These are phyloP conservation scores for Aurantiochytrium sp. DNA, from an alignment of 108 stramenopile species.

Conservation along the genomic window DNA sequence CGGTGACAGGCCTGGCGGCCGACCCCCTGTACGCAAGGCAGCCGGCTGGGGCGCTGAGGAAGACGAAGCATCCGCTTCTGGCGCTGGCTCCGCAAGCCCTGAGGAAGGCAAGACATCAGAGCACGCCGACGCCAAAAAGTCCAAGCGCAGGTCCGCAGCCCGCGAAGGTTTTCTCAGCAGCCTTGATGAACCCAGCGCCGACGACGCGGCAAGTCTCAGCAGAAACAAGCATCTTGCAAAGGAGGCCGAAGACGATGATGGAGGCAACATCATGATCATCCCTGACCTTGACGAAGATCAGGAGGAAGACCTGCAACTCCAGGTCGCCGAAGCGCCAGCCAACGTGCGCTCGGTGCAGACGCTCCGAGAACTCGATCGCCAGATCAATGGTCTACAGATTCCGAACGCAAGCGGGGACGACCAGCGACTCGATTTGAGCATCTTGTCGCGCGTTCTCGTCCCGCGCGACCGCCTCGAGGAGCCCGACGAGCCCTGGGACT, in stretches of 20 bases:
- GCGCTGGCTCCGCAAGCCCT: no score
- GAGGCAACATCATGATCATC: not conserved
- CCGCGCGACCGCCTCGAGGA: not conserved
- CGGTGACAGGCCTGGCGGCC: not conserved
- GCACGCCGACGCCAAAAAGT: not conserved
- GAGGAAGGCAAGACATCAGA: no score
- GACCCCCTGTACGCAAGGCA: not conserved
- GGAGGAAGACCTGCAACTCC: not conserved
- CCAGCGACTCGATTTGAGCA: slow-evolving; percentile 1
- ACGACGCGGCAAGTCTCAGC: not conserved
- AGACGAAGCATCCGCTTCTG: no score
- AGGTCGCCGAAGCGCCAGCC: not conserved
- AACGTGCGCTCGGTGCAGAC: slow-evolving; percentile 1
- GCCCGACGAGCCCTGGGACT: slow-evolving; percentile 15
- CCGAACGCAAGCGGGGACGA: not conserved
- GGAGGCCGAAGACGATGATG: not conserved
- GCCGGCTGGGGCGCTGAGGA: slow-evolving; percentile 24
- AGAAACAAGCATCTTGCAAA: not conserved
- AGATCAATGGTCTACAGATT: slow-evolving; percentile 17
- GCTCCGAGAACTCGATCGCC: not conserved
- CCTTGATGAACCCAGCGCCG: not conserved
- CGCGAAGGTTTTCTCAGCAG: not conserved
- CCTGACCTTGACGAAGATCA: slow-evolving; percentile 21
- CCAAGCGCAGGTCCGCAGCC: slow-evolving; percentile 18
- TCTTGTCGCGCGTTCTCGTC: not conserved